phyloP scores from a whole-genome alignment of 1,139 yeast genomes.

The Blastobotrys serpentis region DNA sequence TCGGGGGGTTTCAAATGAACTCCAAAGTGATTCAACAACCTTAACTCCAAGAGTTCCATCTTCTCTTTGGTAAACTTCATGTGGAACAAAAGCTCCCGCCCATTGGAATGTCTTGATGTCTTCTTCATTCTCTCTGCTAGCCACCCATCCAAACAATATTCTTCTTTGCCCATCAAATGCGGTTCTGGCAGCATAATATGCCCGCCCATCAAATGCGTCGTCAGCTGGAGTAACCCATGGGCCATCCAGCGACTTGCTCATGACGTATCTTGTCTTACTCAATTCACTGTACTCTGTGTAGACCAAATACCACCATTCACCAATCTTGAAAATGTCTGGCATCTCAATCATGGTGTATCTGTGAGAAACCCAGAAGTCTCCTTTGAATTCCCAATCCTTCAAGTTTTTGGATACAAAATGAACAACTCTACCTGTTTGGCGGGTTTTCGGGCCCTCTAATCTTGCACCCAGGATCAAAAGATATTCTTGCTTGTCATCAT shows the following conservation, averaged over 20 bases:
- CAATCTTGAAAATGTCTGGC: slow-evolving; percentile 17
- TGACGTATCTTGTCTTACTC: slow-evolving; percentile 16
- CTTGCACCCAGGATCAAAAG: slow-evolving; percentile 15
- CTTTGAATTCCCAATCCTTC: slow-evolving; percentile 14
- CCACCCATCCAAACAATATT: slow-evolving; percentile 17
- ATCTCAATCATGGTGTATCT: slow-evolving; percentile 17
- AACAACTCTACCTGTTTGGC: slow-evolving; percentile 16
- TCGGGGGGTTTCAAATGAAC: slow-evolving; percentile 5
- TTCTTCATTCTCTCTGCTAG: slow-evolving; percentile 16
- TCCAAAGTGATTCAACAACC: slow-evolving; percentile 14
- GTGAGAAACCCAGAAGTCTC: slow-evolving; percentile 16
- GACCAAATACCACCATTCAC: slow-evolving; percentile 17
- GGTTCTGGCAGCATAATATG: slow-evolving; percentile 18
- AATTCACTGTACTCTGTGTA: slow-evolving; percentile 18
- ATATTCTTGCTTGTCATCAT: slow-evolving; percentile 13
- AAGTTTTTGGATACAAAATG: slow-evolving; percentile 15
- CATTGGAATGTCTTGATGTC: slow-evolving; percentile 17
- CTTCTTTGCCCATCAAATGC: slow-evolving; percentile 17
- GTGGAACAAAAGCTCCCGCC: slow-evolving; percentile 17
- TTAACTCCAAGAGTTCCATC: slow-evolving; percentile 16
- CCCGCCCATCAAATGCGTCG: slow-evolving; percentile 15
- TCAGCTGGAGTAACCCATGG: slow-evolving; percentile 18
- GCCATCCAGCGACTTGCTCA: slow-evolving; percentile 15
- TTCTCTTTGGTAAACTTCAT: slow-evolving; percentile 12
- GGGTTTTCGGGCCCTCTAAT: slow-evolving; percentile 16